These are phyloP conservation scores for Malus hybrid DNA, from an alignment of 331 rosid genomes.

Conservation along the genomic window DNA sequence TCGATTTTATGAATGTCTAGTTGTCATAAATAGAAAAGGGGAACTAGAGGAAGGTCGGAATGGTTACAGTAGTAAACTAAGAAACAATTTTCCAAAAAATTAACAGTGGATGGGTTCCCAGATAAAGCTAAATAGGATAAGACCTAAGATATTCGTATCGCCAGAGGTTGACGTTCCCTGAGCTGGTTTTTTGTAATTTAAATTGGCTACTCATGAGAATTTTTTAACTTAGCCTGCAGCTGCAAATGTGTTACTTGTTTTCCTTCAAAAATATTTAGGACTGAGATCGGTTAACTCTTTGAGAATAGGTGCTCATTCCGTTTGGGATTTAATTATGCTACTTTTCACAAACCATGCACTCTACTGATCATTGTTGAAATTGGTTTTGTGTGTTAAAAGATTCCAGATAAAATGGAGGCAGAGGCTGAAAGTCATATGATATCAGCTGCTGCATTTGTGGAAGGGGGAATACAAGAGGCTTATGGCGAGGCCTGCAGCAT, in stretches of 20 bases:
- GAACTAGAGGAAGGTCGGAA: background rate
- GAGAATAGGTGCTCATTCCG: background rate
- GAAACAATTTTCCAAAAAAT: background rate
- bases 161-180: background rate
- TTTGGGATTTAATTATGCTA: background rate
- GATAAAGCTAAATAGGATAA: background rate
- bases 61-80: background rate
- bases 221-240: background rate
- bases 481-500: constrained; percentile 85
- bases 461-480: constrained; percentile 81
- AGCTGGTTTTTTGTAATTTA: background rate
- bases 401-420: constrained; percentile 44
- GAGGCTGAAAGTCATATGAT: constrained; percentile 43
- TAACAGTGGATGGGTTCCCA: background rate
- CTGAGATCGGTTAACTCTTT: background rate
- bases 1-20: background rate
- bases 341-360: background rate
- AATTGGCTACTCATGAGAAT: background rate
- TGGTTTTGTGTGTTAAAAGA: constrained; percentile 28
- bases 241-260: background rate
- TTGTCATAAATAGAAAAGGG: background rate
- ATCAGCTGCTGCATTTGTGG: constrained; percentile 84
- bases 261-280: background rate
- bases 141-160: background rate
- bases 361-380: background rate